Evolutionary conservation across 106 monocot species (phyloP), one percentile per base, ranked within the genome.

Genomic region (Apostasia shenzhenica): DNA sequence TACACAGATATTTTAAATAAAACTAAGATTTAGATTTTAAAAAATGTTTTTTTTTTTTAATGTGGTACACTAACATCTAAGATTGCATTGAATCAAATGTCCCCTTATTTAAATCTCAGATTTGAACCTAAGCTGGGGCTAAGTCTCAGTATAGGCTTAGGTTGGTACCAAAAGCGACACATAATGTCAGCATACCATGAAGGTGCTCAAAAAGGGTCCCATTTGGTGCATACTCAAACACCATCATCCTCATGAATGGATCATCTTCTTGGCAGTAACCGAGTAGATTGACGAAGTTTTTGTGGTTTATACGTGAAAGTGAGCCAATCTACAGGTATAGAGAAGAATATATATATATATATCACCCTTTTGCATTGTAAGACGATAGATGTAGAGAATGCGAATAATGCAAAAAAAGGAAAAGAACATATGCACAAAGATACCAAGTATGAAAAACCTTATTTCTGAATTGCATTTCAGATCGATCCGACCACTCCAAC

Each of bases 211-310:
- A 85, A 45, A 99, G 66, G 45, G 87, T 76, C 41, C 99, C 93
- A 82, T 84, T 99, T 8, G 90, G 75, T 65, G 90, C 79, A 77
- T 93, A 99, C 51, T 99, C 99, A 59, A 93, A 81, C 39, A 93
- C 90, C 93, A 93, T 90, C 90, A 90, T 90, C 79, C 93, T 84
- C 85, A 78, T 87, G 71, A 99, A 99, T 66, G 93, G 90, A 48
- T 85, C 77, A 61, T 90, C 73, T 69, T 99, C 99, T 69, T 88
- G 87, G 72, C 93, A 99, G 73, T 88, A 99, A 5, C 99, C 99
- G 10, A 99, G 75, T 52, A 99, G 99, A 80, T 87, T 99, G 68
- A 93, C 80, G 71, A 90, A 99, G 66, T 99, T 99, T 66, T 99
- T 99, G 70, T 99, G 99, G 61, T 93, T 93, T 55, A 99, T 62